Evolutionary conservation across 2,329 filamentous ascomycete species (phyloP), one percentile per base, ranked within the genome.

Genomic region (Neofusicoccum cordaticola): DNA sequence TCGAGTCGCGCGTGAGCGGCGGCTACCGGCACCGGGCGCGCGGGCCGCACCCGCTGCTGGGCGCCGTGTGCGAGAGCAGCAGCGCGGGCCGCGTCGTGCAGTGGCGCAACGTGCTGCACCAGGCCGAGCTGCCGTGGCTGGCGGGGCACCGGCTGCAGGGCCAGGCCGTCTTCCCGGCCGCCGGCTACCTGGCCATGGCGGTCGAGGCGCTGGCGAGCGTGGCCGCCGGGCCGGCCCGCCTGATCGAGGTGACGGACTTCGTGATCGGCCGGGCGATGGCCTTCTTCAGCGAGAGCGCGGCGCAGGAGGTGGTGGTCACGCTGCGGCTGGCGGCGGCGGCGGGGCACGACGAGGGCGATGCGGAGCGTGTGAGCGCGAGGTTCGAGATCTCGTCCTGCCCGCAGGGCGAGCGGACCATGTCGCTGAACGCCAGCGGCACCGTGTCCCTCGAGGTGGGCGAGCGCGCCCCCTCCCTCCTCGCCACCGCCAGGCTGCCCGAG

Each of bases 161-260:
- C 2, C 71, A 79, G 12, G 69, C 77, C 0, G 69, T 84, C 0
- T 82, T 81, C 39, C 83, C 83, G 0, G 77, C 69, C 1, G 78
- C 82, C 1, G 82, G 74, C 0, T 83, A 80, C 64, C 64, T 83
- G 0, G 69, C 73, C 4, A 80, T 81, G 70, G 77, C 75, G 0
- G 13, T 71, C 2, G 71, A 73, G 48, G 71, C 71, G 64, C 69
- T 78, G 0, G 69, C 84, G 34, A 31, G 19, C 2, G 19, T 65
- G 42, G 48, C 64, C 12, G 66, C 39, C 2, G 60, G 63, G 27
- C 17, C 57, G 34, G 39, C 69, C 22, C 22, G 41, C 9, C 44
- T 67, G 2, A 37, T 71, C 13, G 65, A 65, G 19, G 42, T 71
- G 5, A n/a, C 44, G 3, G 66, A 71, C 39, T 27, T 71, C 22